Base-by-base conservation (phyloP, 257 asterid genomes). In the Asclepias syriaca region DNA sequence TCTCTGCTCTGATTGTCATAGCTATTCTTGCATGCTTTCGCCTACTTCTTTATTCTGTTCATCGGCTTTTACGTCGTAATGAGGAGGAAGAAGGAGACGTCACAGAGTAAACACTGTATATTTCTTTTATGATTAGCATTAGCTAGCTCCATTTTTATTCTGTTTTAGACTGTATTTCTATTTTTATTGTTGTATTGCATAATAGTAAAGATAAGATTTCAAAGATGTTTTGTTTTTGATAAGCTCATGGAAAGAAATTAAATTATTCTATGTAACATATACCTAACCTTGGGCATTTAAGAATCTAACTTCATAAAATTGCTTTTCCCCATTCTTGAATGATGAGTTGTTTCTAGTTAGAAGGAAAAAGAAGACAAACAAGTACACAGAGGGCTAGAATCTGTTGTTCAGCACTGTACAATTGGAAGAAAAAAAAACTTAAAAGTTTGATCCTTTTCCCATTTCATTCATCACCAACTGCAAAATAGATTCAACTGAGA, bases 1-100 rank as follows among this genome's bases (percentile, higher is more conserved):
- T 88, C 66, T 79, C 90, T 11, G 87, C 79, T 65, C 74, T 88
- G 60, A 66, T 82, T 66, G 54, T 86, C 77, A 55, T 88, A 32
- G 85, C 69, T 14, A 64, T 85, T 21, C 68, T 88, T 19, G 72
- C 80, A 22, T 77, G 77, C 49, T 78, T 85, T 13, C 84, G 84
- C 14, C 61, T 84, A 3, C 27, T 85, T 1, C 84, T 87, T 57
- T 81, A 63, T 40, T 12, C 71, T 22, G 8, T 85, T 69, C 73
- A 75, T 37, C 71, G 55, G 66, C 71, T 81, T 58, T 60, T 63
- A 54, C 75, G 49, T 58, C 75, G 54, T 58, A 27, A 32, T 14
- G 69, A 59, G 75, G 59, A 34, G 39, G 39, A 34, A 4, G 39
- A 34, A 34, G 4, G 39, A 34, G 39, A 34, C 39, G 39, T 34